Conservation (phyloP, 2,329 filamentous ascomycete species). For the Metarhizium guizhouense region DNA sequence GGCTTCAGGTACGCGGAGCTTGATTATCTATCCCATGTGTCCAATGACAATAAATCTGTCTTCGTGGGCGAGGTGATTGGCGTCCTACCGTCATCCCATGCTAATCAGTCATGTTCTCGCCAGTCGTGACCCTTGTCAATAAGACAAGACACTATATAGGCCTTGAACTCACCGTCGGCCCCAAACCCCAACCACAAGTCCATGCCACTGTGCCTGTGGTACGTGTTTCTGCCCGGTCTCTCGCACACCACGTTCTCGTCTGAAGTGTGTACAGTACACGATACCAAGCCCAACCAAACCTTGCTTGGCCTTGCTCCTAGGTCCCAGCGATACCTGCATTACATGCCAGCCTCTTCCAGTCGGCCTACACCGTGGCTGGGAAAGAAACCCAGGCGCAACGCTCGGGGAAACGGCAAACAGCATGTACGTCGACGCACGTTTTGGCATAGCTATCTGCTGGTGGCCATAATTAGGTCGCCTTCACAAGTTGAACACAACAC, state of each 20-base stretch:
- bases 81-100: background rate
- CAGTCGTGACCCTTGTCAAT: background rate
- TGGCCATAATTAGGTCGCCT: background rate
- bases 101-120: background rate
- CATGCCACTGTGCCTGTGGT: background rate
- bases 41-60: background rate
- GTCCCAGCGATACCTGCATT: background rate
- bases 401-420: background rate
- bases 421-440: background rate
- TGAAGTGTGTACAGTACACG: background rate
- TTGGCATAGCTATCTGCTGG: background rate
- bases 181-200: background rate
- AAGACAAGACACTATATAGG: background rate
- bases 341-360: background rate
- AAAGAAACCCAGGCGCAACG: background rate
- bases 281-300: background rate
- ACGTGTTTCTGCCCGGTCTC: background rate
- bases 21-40: background rate
- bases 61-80: background rate
- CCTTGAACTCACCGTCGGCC: slow-evolving; percentile 1
- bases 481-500: background rate
- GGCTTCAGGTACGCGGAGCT: background rate
- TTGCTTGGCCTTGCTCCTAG: background rate
- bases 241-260: background rate
- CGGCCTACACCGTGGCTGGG: background rate